These are phyloP conservation scores for Mycena citricolor DNA, from an alignment of 1,284 basidiomycete species.

Conservation along the genomic window DNA sequence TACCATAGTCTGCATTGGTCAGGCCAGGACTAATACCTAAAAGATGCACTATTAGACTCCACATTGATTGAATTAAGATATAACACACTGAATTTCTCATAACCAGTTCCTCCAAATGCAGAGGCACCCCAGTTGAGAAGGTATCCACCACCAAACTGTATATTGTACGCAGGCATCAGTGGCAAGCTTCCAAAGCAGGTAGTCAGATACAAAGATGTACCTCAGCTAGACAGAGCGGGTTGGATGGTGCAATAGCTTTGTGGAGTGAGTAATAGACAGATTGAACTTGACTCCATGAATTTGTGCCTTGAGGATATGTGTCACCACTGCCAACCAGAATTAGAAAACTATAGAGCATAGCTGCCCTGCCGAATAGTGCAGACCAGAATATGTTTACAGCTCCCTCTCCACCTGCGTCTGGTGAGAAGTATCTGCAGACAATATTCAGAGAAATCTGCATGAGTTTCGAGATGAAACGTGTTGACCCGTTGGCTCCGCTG, in stretches of 20 bases:
- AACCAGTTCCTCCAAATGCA: slow-evolving; percentile 45
- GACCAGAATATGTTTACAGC: slow-evolving; percentile 51
- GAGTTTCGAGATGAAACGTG: not conserved
- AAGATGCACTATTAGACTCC: not conserved
- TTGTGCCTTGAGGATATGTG: slow-evolving; percentile 48
- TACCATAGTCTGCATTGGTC: slow-evolving; percentile 44
- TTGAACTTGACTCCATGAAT: slow-evolving; percentile 47
- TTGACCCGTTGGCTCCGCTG: slow-evolving; percentile 37
- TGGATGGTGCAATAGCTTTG: slow-evolving; percentile 41
- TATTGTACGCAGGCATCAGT: not conserved
- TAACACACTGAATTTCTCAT: slow-evolving; percentile 46
- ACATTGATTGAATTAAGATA: slow-evolving; percentile 22
- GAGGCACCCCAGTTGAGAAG: slow-evolving; percentile 44
- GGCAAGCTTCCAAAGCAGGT: slow-evolving; percentile 2
- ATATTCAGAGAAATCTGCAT: not conserved
- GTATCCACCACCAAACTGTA: slow-evolving; percentile 50
- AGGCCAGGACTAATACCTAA: slow-evolving; percentile 24
- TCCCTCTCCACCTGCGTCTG: slow-evolving; percentile 41
- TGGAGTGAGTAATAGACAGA: slow-evolving; percentile 47
- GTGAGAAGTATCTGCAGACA: slow-evolving; percentile 39
- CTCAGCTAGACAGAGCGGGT: slow-evolving; percentile 50
- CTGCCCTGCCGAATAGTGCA: slow-evolving; percentile 7
- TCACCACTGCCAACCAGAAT: slow-evolving; percentile 39
- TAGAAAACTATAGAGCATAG: not conserved
- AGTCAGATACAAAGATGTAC: slow-evolving; percentile 26